These are phyloP conservation scores for Anthracocystis walkeri DNA, from an alignment of 1,284 basidiomycete species.

Conservation along the genomic window DNA sequence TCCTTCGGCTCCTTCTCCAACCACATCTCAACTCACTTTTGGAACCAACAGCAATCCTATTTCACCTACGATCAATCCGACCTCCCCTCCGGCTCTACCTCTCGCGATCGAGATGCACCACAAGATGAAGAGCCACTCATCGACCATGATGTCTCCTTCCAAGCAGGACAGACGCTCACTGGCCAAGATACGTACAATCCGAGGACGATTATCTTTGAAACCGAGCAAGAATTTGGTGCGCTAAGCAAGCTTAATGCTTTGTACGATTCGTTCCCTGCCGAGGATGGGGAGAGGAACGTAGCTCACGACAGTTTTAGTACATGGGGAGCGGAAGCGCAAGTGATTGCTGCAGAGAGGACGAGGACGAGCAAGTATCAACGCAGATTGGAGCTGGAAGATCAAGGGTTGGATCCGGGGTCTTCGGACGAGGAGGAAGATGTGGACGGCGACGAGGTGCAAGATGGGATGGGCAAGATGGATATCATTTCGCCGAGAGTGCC, in stretches of 20 bases:
- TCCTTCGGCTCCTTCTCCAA: conserved; percentile 64
- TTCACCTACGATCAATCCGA: conserved; percentile 50
- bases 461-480: conserved; percentile 1
- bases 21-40: conserved; percentile 66
- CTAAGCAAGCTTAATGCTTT: conserved; percentile 51
- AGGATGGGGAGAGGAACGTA: conserved; percentile 23
- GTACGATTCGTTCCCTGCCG: conserved; percentile 41
- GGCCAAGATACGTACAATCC: conserved; percentile 63
- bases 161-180: conserved; percentile 51
- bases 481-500: background rate
- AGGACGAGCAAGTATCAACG: conserved; percentile 44
- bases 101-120: conserved; percentile 10
- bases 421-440: conserved; percentile 32
- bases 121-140: conserved; percentile 43
- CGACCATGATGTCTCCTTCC: conserved; percentile 64
- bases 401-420: conserved; percentile 40
- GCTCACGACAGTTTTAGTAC: conserved; percentile 29
- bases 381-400: conserved; percentile 45
- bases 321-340: conserved; percentile 29
- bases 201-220: conserved; percentile 60
- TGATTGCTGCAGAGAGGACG: conserved; percentile 25
- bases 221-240: conserved; percentile 59
- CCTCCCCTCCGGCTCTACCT: conserved; percentile 27
- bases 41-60: conserved; percentile 66
- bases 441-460: conserved; percentile 13